These are phyloP conservation scores for Stephanodiscus minutulus DNA, from an alignment of 108 stramenopile species.

Conservation along the genomic window DNA sequence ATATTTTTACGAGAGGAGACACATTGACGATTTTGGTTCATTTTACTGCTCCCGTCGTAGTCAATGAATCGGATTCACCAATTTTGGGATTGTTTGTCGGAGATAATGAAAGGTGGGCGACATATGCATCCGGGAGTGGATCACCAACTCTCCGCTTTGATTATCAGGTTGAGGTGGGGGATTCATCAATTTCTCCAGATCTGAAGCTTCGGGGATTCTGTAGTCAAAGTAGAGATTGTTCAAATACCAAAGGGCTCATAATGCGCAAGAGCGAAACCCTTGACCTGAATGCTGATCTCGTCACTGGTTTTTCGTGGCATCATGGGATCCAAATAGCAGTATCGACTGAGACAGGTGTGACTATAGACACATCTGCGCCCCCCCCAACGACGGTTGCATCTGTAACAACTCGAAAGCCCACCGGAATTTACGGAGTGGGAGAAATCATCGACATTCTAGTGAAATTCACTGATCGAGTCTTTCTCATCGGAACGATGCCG, in stretches of 20 bases:
- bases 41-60: conserved; percentile 33
- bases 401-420: conserved; percentile 5
- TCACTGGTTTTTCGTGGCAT: conserved; percentile 25
- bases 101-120: conserved; percentile 27
- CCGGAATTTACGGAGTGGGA: conserved; percentile 26
- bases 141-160: conserved; percentile 17
- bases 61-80: conserved; percentile 14
- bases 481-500: conserved; percentile 19
- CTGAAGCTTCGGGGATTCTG: conserved; percentile 33
- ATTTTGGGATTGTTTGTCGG: conserved; percentile 25
- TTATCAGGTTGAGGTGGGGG: conserved; percentile 25
- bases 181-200: conserved; percentile 17
- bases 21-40: conserved; percentile 19
- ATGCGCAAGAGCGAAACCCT: conserved; percentile 22
- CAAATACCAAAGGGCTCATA: conserved; percentile 19
- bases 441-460: conserved; percentile 25
- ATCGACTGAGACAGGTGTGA: conserved; percentile 21
- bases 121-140: conserved; percentile 30
- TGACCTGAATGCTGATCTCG: conserved; percentile 15
- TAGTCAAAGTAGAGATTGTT: conserved; percentile 9
- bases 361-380: conserved; percentile 25
- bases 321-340: conserved; percentile 22
- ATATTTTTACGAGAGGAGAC: conserved; percentile 20
- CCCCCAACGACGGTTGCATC: conserved; percentile 22
- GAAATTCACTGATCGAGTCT: conserved; percentile 30